A percentile compares a stretch with the other conserved stretches of the same genome.
These are phyloP conservation scores for Cordyceps fumosorosea DNA, from an alignment of 2,329 filamentous ascomycete genomes.

Conservation along the genomic window DNA sequence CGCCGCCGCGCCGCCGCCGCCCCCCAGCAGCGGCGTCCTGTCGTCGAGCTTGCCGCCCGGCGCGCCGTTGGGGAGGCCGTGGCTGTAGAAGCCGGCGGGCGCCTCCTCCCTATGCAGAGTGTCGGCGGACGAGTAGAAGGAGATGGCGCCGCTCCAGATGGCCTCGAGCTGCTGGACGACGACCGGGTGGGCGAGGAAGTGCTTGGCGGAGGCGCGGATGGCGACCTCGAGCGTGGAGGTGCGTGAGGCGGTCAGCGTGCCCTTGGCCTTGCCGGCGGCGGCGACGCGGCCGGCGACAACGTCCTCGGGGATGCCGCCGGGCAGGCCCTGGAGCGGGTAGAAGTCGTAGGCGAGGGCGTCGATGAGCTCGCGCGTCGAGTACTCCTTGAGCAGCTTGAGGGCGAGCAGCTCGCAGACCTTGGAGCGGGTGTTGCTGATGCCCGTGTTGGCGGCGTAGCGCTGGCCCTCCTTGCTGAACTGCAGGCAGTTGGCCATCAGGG, in stretches of 20 bases:
- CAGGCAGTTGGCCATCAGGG: conserved; percentile 85
- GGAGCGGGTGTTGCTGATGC: conserved; percentile 75
- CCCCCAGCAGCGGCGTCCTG: conserved; percentile 45
- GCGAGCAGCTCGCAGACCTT: conserved; percentile 87
- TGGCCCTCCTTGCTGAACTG: conserved; percentile 88
- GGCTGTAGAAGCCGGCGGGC: conserved; percentile 21
- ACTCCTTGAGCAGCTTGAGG: conserved; percentile 85
- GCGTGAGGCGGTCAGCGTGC: conserved; percentile 56
- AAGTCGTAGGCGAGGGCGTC: conserved; percentile 95
- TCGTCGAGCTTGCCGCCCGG: conserved; percentile 30
- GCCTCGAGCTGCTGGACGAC: conserved; percentile 94
- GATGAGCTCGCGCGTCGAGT: conserved; percentile 80
- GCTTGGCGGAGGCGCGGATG: conserved; percentile 86
- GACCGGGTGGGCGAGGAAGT: conserved; percentile 83
- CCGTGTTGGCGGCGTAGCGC: conserved; percentile 73
- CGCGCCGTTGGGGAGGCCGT: conserved; percentile 17
- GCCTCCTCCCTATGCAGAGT: conserved; percentile 62
- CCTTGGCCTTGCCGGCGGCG: conserved; percentile 35
- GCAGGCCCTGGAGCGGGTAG: conserved; percentile 78
- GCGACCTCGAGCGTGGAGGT: conserved; percentile 90
- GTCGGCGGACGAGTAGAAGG: conserved; percentile 86
- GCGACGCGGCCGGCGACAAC: conserved; percentile 17
- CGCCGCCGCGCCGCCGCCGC: conserved; percentile 18
- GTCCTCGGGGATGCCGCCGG: conserved; percentile 37
- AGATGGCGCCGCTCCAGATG: conserved; percentile 93